Percentiles rank a stretch among this genome's conserved stretches.
These are phyloP conservation scores for Telfairia occidentalis DNA, from an alignment of 331 rosid species.

Conservation along the genomic window DNA sequence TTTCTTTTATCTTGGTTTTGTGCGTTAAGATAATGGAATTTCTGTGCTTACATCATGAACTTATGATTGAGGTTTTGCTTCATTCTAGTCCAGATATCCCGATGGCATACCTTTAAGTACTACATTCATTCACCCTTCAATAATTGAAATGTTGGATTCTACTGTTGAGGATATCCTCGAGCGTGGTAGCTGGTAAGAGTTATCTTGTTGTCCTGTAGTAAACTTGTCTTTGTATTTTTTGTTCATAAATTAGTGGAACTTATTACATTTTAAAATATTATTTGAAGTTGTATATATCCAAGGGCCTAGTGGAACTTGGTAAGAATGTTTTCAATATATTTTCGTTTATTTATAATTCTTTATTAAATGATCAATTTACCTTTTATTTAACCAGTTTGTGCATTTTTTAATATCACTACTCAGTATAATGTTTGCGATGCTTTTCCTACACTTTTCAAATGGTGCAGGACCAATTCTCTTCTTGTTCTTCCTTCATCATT, in stretches of 20 bases:
- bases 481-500: conserved; percentile 78
- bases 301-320: not conserved
- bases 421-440: not conserved
- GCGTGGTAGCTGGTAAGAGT: conserved; percentile 78
- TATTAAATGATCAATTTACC: not conserved
- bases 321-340: not conserved
- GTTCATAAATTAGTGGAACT: not conserved
- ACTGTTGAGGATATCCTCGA: conserved; percentile 82
- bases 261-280: not conserved
- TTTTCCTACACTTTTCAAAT: conserved; percentile 2
- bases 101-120: conserved; percentile 81
- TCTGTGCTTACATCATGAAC: not conserved
- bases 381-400: not conserved
- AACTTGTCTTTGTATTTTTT: not conserved
- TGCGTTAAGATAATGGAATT: conserved; percentile 6
- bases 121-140: conserved; percentile 75
- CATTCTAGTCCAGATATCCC: conserved; percentile 96
- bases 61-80: conserved; percentile 39
- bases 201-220: not conserved
- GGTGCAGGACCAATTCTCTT: conserved; percentile 83
- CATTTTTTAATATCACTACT: not conserved
- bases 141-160: conserved; percentile 92
- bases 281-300: not conserved
- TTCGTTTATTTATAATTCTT: not conserved
- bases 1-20: conserved; percentile 23